Percentiles rank a stretch among this genome's conserved stretches.
Conservation (phyloP, 768 basidiomycete species). For the Boletales sp. region DNA sequence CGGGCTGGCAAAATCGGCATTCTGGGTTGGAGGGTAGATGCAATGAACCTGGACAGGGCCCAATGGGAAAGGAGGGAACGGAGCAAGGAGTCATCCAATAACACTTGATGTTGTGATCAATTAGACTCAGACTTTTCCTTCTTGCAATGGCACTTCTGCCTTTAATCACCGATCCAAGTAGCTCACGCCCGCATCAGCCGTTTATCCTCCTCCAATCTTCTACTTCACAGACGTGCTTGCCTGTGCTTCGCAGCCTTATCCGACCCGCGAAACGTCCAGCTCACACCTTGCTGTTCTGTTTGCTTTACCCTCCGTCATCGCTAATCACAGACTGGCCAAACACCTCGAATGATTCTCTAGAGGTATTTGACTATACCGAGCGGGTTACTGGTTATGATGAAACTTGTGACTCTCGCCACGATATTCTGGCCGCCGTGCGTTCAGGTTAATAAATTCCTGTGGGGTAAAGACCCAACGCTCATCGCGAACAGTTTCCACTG, state of each 20-base stretch:
- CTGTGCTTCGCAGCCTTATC: slow-evolving; percentile 50
- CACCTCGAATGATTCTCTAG: slow-evolving; percentile 19
- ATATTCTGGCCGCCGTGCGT: slow-evolving; percentile 41
- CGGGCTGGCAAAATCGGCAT: slow-evolving; percentile 48
- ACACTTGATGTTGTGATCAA: slow-evolving; percentile 6
- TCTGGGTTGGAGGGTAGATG: slow-evolving; percentile 51
- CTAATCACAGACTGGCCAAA: slow-evolving; percentile 34
- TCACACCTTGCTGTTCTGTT: slow-evolving; percentile 48
- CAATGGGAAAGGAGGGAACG: slow-evolving; percentile 39
- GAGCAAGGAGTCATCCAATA: slow-evolving; percentile 6
- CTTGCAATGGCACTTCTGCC: slow-evolving; percentile 26
- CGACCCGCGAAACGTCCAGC: slow-evolving; percentile 17
- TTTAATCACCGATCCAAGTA: slow-evolving; percentile 21
- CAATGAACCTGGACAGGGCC: slow-evolving; percentile 40
- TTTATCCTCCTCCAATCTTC: slow-evolving; percentile 60
- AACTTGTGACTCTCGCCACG: slow-evolving; percentile 31
- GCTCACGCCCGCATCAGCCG: slow-evolving; percentile 33
- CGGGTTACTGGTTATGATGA: slow-evolving; percentile 53
- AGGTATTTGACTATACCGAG: slow-evolving; percentile 48
- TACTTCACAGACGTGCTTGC: slow-evolving; percentile 51
- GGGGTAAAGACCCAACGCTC: background rate
- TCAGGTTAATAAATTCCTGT: slow-evolving; percentile 26
- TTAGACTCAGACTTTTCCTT: background rate
- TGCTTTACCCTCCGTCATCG: slow-evolving; percentile 52
- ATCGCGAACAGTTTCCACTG: slow-evolving; percentile 34